These are phyloP conservation scores for Agroathelia rolfsii DNA, from an alignment of 1,284 basidiomycete genomes.

Conservation along the genomic window DNA sequence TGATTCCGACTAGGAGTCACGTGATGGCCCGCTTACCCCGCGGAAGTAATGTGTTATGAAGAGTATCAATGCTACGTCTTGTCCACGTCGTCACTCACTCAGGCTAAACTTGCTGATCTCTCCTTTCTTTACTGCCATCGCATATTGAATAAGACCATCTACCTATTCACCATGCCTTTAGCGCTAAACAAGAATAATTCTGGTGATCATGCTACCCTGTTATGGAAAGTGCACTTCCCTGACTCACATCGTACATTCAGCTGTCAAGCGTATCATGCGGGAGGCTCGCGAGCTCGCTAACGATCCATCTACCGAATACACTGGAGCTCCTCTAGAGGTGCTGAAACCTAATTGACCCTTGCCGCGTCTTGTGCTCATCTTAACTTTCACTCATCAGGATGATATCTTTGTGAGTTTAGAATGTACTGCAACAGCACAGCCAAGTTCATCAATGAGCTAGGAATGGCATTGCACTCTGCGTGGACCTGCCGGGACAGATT, in stretches of 20 bases:
- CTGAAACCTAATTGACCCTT: too few relatives aligned
- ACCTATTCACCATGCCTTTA: too few relatives aligned
- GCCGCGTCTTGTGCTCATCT: too few relatives aligned
- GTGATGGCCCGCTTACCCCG: too few relatives aligned
- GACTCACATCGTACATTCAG: conserved; percentile 26
- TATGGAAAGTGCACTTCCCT: not conserved
- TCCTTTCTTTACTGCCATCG: too few relatives aligned
- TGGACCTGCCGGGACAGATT: conserved; percentile 81
- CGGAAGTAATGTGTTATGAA: too few relatives aligned
- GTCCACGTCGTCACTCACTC: too few relatives aligned
- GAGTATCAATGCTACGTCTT: too few relatives aligned
- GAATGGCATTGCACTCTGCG: conserved; percentile 98
- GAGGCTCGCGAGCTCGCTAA: conserved; percentile 83
- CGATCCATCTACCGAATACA: conserved; percentile 76
- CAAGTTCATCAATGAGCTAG: conserved; percentile 28
- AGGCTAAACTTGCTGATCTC: too few relatives aligned
- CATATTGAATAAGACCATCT: too few relatives aligned
- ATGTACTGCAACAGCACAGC: conserved; percentile 2
- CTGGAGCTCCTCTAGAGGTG: conserved; percentile 83
- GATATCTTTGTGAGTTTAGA: conserved; percentile 69
- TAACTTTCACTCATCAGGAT: conserved; percentile 37
- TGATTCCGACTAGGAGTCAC: too few relatives aligned
- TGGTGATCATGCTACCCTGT: conserved; percentile 28
- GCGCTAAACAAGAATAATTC: conserved; percentile 79
- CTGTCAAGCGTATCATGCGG: conserved; percentile 94